phyloP scores from a whole-genome alignment of 1,139 yeast genomes.

The Taiozyma sp. region DNA sequence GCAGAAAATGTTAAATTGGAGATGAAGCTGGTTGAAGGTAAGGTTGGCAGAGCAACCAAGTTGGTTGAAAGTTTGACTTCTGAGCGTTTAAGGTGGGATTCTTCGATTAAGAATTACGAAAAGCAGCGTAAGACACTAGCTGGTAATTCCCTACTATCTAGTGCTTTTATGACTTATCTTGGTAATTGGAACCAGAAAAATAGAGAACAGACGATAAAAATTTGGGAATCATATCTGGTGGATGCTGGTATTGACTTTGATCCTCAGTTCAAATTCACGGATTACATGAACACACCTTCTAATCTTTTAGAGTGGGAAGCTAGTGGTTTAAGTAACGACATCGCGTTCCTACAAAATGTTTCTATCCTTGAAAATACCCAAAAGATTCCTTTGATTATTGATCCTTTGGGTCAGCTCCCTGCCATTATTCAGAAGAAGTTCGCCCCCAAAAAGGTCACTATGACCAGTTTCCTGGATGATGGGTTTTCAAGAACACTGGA shows the following conservation, averaged over 20 bases:
- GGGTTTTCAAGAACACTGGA: conserved; percentile 67
- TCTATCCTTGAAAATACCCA: conserved; percentile 38
- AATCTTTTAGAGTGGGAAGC: conserved; percentile 47
- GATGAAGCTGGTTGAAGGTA: conserved; percentile 55
- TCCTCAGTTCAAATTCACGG: conserved; percentile 29
- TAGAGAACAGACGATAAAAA: conserved; percentile 34
- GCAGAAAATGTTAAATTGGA: conserved; percentile 70
- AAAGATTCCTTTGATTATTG: conserved; percentile 59
- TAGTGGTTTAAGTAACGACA: conserved; percentile 51
- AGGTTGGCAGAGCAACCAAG: conserved; percentile 56
- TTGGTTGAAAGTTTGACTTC: conserved; percentile 57
- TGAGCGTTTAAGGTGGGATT: conserved; percentile 78
- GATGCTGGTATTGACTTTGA: conserved; percentile 39
- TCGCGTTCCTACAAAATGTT: conserved; percentile 57
- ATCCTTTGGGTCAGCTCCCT: conserved; percentile 55
- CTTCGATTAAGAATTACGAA: conserved; percentile 46
- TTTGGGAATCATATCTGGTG: conserved; percentile 40
- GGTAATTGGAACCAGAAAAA: conserved; percentile 55
- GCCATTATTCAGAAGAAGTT: conserved; percentile 34
- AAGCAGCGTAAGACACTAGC: conserved; percentile 52
- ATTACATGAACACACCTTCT: conserved; percentile 36
- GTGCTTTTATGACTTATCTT: conserved; percentile 57
- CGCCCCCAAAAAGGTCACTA: conserved; percentile 36
- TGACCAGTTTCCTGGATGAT: conserved; percentile 71
- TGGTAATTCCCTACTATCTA: conserved; percentile 37